Conservation (phyloP, 768 basidiomycete genomes). For the Porphyrellus cyaneotinctus region DNA sequence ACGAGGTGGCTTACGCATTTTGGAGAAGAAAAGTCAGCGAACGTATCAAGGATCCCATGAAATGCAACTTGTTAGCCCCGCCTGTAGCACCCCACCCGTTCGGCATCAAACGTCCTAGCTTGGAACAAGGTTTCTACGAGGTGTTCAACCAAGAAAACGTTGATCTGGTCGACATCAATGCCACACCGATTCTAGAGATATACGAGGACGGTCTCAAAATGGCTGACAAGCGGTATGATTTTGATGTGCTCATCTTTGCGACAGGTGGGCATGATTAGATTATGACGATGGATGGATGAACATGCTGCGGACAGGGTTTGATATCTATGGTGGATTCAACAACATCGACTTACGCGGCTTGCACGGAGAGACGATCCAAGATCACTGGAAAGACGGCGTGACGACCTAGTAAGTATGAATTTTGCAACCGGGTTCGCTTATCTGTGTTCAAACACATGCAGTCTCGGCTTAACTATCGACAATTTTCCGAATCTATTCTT, state of each 20-base stretch:
- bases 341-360: slow-evolving; percentile 13
- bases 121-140: slow-evolving; percentile 14
- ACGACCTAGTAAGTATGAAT: slow-evolving; percentile 13
- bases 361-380: not conserved
- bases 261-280: slow-evolving; percentile 5
- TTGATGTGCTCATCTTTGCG: slow-evolving; percentile 16
- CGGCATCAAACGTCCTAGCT: slow-evolving; percentile 2
- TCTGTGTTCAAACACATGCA: not conserved
- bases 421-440: too few relatives aligned
- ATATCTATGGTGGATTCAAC: slow-evolving; percentile 3
- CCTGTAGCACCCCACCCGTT: slow-evolving; percentile 9
- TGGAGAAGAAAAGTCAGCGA: slow-evolving; percentile 12
- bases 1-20: too few relatives aligned
- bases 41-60: slow-evolving; percentile 10
- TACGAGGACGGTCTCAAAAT: slow-evolving; percentile 7
- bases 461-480: slow-evolving; percentile 15
- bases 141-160: slow-evolving; percentile 16
- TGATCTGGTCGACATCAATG: slow-evolving; percentile 10
- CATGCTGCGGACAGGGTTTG: slow-evolving; percentile 9
- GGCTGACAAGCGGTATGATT: slow-evolving; percentile 1
- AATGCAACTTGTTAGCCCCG: slow-evolving; percentile 14
- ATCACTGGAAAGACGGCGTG: slow-evolving; percentile 13
- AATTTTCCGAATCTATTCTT: slow-evolving; percentile 15
- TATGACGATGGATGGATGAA: not conserved
- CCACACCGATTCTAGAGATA: slow-evolving; percentile 10